A percentile compares a stretch with the other conserved stretches of the same genome.
phyloP scores from a whole-genome alignment of 1,284 basidiomycete genomes.

The Heliocybe sulcata region DNA sequence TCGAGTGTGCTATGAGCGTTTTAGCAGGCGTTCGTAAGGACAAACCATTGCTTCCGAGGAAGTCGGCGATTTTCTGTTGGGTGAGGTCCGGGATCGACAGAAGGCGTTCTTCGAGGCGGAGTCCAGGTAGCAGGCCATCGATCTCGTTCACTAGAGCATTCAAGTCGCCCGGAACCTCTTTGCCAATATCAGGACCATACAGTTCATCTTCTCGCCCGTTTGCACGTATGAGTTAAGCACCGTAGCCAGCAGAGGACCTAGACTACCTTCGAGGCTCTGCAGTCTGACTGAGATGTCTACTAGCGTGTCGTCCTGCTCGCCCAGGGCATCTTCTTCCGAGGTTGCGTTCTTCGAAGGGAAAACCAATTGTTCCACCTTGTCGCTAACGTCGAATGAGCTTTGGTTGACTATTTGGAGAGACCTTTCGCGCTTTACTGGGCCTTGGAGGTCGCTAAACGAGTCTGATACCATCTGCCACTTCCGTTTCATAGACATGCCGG shows the following conservation, averaged over 20 bases:
- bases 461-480: conserved; percentile 10
- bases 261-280: neutral
- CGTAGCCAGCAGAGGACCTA: neutral
- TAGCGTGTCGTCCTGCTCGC: conserved; percentile 2
- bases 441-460: conserved; percentile 32
- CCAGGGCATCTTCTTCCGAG: conserved; percentile 6
- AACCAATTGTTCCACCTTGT: conserved; percentile 29
- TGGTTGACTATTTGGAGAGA: conserved; percentile 33
- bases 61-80: conserved; percentile 23
- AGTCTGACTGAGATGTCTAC: neutral
- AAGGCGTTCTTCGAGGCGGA: conserved; percentile 36
- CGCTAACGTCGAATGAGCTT: conserved; percentile 37
- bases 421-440: conserved; percentile 28
- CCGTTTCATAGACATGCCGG: conserved; percentile 16
- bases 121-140: conserved; percentile 35
- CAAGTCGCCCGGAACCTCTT: conserved; percentile 33
- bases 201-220: conserved; percentile 23
- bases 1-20: neutral
- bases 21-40: neutral
- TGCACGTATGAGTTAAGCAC: neutral
- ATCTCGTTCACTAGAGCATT: conserved; percentile 27
- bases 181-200: conserved; percentile 32
- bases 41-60: conserved; percentile 4
- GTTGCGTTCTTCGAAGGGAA: conserved; percentile 11
- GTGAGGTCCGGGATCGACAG: conserved; percentile 19